Base-by-base conservation (phyloP, 2,329 filamentous ascomycete species). In the Pseudocercospora fijiensis region DNA sequence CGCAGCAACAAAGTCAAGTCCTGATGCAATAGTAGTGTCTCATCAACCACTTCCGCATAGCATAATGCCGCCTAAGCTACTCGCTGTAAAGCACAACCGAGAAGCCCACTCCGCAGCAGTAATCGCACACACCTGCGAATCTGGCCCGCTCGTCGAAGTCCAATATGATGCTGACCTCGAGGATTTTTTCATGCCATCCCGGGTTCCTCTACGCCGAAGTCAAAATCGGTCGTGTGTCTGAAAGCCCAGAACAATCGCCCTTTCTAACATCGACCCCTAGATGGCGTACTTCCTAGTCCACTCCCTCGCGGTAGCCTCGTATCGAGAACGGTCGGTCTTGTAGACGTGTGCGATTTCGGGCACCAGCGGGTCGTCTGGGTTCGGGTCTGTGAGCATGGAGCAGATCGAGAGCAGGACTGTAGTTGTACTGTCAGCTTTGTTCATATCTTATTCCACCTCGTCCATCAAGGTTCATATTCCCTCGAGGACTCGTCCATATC, bases 261-360 rank as follows among this genome's bases (percentile, higher is more conserved):
- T 33, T 24, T 33, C 53, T 10, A 24, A 20, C 28, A n/a, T 56
- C 27, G 13, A 30, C n/a, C 52, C 57, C 62, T 88, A 98, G 81
- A 98, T 95, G 77, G 95, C 95, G 79, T 98, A 98, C 86, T 99
- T 99, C 80, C 94, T 88, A 75, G 95, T 99, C 95, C 95, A 99
- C 83, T 99, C 95, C 74, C 94, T 86, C 67, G 95, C 95, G 63
- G 93, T 98, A 71, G 92, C 91, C 83, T 99, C 95, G 81, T 99
- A 99, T 79, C 92, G 87, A 74, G 91, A 88, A 74, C 92, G 90
- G 81, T 99, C 95, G 70, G 94, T 97, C 89, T 99, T 99, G 90
- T 99, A 99, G 78, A 98, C 92, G 78, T 99, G 95, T 75, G 95
- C 95, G 76, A 99, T 99, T 84, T 99, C 95, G 69, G 95, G 95